Evolutionary conservation across 2,329 filamentous ascomycete species (phyloP).

Genomic region (Sphaerostilbella broomeana): DNA sequence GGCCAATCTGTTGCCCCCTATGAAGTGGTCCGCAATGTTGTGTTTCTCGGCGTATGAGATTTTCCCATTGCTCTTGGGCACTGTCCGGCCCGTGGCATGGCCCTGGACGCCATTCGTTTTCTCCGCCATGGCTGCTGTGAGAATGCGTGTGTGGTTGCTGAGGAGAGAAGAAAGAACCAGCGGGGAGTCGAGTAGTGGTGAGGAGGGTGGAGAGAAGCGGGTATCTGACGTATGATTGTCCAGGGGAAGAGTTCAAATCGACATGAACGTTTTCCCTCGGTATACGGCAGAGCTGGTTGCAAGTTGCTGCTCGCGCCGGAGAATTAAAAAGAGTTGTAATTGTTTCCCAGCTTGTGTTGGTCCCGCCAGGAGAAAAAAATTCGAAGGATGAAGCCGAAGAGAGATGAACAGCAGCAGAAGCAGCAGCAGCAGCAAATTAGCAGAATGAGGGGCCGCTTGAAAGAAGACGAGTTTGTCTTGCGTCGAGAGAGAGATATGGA

Average conservation of each 20-base stretch:
- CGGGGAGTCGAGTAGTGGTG: too few relatives aligned
- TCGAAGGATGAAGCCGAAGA: background rate
- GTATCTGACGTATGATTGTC: background rate
- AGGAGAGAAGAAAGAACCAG: background rate
- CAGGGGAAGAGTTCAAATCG: background rate
- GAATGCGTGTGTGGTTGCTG: background rate
- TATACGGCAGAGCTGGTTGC: too few relatives aligned
- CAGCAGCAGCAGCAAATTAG: too few relatives aligned
- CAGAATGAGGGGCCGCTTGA: too few relatives aligned
- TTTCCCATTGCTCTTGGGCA: conserved; percentile 50
- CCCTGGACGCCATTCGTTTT: conserved; percentile 29
- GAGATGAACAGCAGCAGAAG: background rate
- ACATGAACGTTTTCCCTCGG: background rate
- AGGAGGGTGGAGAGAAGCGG: too few relatives aligned
- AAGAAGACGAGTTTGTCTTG: too few relatives aligned
- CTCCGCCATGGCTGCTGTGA: conserved; percentile 40
- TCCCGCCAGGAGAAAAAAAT: background rate
- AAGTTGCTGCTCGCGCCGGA: too few relatives aligned
- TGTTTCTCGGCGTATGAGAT: conserved; percentile 72
- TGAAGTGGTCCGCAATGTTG: conserved; percentile 86
- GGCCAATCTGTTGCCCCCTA: conserved; percentile 83
- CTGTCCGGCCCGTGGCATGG: conserved; percentile 41
- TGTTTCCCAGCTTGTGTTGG: background rate
- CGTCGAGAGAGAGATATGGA: background rate
- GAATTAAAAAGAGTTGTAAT: background rate